Base-by-base conservation (phyloP, 2,329 filamentous ascomycete genomes). In the Biscogniauxia sp. region DNA sequence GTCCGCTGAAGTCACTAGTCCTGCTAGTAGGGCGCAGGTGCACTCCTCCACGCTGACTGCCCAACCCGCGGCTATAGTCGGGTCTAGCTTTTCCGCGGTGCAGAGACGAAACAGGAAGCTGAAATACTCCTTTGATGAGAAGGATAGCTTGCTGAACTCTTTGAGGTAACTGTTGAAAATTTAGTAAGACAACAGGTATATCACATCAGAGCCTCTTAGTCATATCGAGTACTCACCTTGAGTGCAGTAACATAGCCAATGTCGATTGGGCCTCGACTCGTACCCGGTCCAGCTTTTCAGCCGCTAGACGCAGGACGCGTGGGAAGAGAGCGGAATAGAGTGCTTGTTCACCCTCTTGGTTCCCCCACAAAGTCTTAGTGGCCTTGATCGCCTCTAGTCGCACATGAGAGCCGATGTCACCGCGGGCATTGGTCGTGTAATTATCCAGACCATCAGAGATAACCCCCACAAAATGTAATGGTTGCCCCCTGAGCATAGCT, bases 261-360 rank as follows among this genome's bases (percentile, higher is more conserved):
- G 82, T 81, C 32, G 79, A 75, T 62, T 89, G 86, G 1, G 88
- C 89, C 64, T 86, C 83, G 0, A 85, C 79, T 23, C 95, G 87
- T 19, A 98, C 89, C 64, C 92, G 90, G 74, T 98, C 94, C 1
- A 98, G 82, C 73, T 96, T 97, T 75, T 99, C 95, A 0, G 91
- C 85, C 1, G 92, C 88, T 15, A 98, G 81, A 1, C 93, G 85
- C 32, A 91, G 78, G 1, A 82, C 76, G 26, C 79, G 76, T 28
- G 81, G 77, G 61, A 85, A 80, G 1, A 87, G 71, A 26, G 67
- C 67, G 11, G 72, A 68, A 11, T 80, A 76, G 9, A 66, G 60
- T 23, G 65, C 57, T 3, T 64, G 58, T 19, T 66, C 58, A 5
- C 25, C n/a, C 25, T 51, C 63, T 45, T 64, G 60, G 7, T 56